A percentile compares a stretch with the other conserved stretches of the same genome.
These are phyloP conservation scores for Trypanosoma rangeli DNA, from an alignment of 208 protist species.

Conservation along the genomic window DNA sequence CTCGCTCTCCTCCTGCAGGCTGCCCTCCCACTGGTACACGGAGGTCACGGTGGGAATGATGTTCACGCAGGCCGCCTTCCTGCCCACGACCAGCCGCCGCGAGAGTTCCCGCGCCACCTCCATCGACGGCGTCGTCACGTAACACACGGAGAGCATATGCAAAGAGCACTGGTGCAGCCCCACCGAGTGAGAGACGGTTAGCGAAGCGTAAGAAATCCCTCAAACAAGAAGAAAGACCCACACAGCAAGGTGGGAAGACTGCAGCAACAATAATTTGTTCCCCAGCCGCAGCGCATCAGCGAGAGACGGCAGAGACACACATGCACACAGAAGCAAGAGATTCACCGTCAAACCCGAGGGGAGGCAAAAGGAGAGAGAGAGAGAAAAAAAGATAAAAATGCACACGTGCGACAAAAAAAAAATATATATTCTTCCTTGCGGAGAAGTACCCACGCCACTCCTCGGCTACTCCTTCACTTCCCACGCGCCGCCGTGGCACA, in stretches of 20 bases:
- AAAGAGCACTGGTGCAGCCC: neutral
- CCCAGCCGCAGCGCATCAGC: neutral
- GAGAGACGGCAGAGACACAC: neutral
- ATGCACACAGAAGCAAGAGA: neutral
- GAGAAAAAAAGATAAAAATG: conserved; percentile 13
- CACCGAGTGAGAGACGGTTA: neutral
- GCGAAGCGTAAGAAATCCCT: no score
- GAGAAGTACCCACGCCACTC: no score
- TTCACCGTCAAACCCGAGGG: neutral
- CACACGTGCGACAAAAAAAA: neutral
- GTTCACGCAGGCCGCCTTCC: conserved; percentile 56
- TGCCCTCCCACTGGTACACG: conserved; percentile 55
- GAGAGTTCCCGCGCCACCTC: conserved; percentile 35
- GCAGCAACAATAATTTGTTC: no score
- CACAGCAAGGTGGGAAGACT: neutral
- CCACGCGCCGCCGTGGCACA: no score
- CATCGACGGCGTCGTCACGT: conserved; percentile 38
- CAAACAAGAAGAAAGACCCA: neutral
- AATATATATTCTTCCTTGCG: neutral
- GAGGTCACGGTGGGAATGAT: conserved; percentile 51
- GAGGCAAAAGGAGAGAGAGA: neutral
- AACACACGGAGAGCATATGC: conserved; percentile 39
- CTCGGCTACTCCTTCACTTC: no score
- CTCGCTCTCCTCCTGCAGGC: conserved; percentile 44
- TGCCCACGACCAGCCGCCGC: conserved; percentile 20